Evolutionary conservation across 2,329 filamentous ascomycete genomes (phyloP).

Genomic region (Paraconiothyrium sp.): DNA sequence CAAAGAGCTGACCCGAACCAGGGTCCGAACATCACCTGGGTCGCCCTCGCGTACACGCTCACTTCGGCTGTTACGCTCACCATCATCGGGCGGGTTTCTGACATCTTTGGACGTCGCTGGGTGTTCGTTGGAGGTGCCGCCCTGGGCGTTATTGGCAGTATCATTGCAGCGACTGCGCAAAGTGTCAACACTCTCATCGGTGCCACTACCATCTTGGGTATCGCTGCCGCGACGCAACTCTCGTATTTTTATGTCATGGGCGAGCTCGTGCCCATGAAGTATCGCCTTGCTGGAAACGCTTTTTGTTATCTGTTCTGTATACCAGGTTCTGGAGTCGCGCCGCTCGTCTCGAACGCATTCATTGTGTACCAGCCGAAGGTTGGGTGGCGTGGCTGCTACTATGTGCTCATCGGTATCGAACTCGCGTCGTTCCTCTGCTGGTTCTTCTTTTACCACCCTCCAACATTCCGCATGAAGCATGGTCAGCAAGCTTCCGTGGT

Average conservation of each 20-base stretch:
- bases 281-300: constrained; percentile 23
- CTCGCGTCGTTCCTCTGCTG: constrained; percentile 20
- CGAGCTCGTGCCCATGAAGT: constrained; percentile 31
- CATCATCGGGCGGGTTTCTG: constrained; percentile 21
- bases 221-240: constrained; percentile 26
- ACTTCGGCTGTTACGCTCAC: constrained; percentile 21
- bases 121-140: constrained; percentile 44
- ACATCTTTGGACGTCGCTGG: constrained; percentile 33
- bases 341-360: constrained; percentile 20
- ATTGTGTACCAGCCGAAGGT: constrained; percentile 21
- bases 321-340: constrained; percentile 24
- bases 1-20: not conserved
- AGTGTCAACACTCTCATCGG: constrained; percentile 21
- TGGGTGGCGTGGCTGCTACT: constrained; percentile 26
- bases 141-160: constrained; percentile 32
- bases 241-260: constrained; percentile 29
- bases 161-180: constrained; percentile 26
- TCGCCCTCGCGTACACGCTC: constrained; percentile 21
- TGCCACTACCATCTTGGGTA: constrained; percentile 23
- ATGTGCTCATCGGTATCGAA: constrained; percentile 23
- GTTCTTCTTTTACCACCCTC: constrained; percentile 24
- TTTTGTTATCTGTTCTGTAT: constrained; percentile 24
- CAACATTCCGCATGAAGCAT: constrained; percentile 25
- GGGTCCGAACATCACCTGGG: constrained; percentile 19
- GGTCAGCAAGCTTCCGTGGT: constrained; percentile 14